Evolutionary conservation across 2,329 filamentous ascomycete species (phyloP), one percentile per base, ranked within the genome.

Genomic region (Talaromyces islandicus): DNA sequence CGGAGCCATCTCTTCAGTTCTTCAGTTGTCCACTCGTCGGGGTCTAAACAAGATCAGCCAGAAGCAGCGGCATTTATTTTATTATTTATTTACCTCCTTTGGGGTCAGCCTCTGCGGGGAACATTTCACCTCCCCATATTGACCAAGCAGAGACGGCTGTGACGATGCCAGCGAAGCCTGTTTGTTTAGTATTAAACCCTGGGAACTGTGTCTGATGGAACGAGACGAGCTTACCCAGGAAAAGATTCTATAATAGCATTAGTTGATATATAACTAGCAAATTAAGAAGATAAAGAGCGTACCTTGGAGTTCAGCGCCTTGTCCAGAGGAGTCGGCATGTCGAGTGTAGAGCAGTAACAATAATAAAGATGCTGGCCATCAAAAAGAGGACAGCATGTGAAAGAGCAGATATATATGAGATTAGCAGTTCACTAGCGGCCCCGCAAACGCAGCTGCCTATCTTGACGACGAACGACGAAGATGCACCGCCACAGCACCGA

Each of bases 91-190:
- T 85, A 78, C 91, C 83, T 62, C 92, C 92, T 29, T 80, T 90
- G n/a, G 92, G 91, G 71, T 96, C 92, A 54, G 80, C 62, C 65
- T 86, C 80, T 3, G 83, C 75, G 0, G 92, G 92, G 69, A 97
- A 96, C 69, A 97, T 83, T 64, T 93, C 91, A 57, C 85, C 83
- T 60, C 91, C 91, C 87, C 89, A 95, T 67, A 97, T 93, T 19
- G 85, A 84, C 88, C 89, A 96, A 48, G 85, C 86, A 17, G 91
- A 89, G 1, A 89, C 91, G 1, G 89, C 91, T 7, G 90, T 89
- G 14, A 97, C 84, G 57, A 95, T 82, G 10, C 89, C 90, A 4
- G 89, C 87, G 71, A 97, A 97, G 19, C 87, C 90, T 87, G 77
- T 46, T 41, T 38, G 19, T 46, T 41, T 38, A 14, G 21, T 4